phyloP scores from a whole-genome alignment of 2,329 filamentous ascomycete species.

The Trichoderma oligosporum region DNA sequence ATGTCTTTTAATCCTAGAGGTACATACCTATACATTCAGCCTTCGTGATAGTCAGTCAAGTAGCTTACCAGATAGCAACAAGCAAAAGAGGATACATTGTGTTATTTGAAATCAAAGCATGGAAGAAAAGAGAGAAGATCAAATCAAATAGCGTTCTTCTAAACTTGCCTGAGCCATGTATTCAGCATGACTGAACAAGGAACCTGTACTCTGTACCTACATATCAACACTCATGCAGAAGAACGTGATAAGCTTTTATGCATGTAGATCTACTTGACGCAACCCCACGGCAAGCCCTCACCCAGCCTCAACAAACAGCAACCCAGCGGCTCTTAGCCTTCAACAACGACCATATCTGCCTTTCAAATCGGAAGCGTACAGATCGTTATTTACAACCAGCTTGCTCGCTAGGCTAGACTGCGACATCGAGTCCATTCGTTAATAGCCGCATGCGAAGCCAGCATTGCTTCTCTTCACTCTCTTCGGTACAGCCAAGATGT shows the following conservation, averaged over 20 bases:
- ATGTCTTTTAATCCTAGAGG: neutral
- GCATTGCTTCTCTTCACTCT: neutral
- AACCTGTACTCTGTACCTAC: neutral
- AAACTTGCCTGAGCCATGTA: too few species aligned
- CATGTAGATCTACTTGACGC: neutral
- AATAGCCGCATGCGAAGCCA: neutral
- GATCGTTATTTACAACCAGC: too few species aligned
- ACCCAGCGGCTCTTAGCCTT: neutral
- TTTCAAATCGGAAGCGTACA: neutral
- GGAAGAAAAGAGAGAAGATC: too few species aligned
- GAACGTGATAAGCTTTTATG: neutral
- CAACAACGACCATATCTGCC: neutral
- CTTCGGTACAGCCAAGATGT: conserved; percentile 40
- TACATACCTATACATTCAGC: neutral
- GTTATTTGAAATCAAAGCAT: too few species aligned
- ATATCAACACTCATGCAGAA: neutral
- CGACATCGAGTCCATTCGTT: neutral
- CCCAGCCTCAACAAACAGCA: neutral
- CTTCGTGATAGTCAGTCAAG: neutral
- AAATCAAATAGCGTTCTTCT: too few species aligned
- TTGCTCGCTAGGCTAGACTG: neutral
- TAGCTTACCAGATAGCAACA: too few species aligned
- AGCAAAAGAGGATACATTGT: too few species aligned
- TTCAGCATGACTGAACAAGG: neutral
- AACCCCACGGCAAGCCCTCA: neutral